Evolutionary conservation across 805 yeast species (phyloP).

Genomic region (Schwanniomyces vanrijiae): DNA sequence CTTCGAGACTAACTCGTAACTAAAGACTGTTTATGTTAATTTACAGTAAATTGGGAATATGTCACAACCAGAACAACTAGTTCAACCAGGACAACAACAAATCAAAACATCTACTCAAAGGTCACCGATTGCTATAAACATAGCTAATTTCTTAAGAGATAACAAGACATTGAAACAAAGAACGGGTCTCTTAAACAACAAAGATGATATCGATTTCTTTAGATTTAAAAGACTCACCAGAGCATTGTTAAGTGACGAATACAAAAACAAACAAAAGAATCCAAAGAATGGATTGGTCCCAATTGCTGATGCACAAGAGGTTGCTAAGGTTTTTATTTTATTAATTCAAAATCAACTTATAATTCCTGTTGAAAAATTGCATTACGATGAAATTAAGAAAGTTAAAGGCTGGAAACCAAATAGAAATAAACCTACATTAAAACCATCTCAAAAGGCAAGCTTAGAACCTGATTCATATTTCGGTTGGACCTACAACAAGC

Average conservation of each 20-base stretch:
- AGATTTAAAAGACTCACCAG: slow-evolving; percentile 80
- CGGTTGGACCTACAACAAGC: slow-evolving; percentile 79
- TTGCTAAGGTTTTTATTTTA: slow-evolving; percentile 60
- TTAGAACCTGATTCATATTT: slow-evolving; percentile 69
- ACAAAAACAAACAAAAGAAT: slow-evolving; percentile 50
- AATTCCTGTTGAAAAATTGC: slow-evolving; percentile 73
- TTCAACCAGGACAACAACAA: slow-evolving; percentile 4
- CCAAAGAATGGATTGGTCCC: slow-evolving; percentile 47
- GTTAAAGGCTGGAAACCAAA: slow-evolving; percentile 60
- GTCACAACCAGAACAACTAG: background rate
- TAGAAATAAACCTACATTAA: slow-evolving; percentile 61
- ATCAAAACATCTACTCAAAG: slow-evolving; percentile 17
- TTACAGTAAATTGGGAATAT: background rate
- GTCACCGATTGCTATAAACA: slow-evolving; percentile 58
- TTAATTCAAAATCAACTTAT: slow-evolving; percentile 74
- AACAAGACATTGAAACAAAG: slow-evolving; percentile 74
- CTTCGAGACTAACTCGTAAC: background rate
- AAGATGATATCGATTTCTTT: slow-evolving; percentile 76
- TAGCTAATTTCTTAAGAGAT: slow-evolving; percentile 72
- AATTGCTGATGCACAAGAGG: slow-evolving; percentile 48
- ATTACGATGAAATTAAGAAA: slow-evolving; percentile 63
- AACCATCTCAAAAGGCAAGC: slow-evolving; percentile 55
- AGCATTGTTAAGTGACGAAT: slow-evolving; percentile 74
- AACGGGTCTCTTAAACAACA: slow-evolving; percentile 71
- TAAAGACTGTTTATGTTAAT: background rate